These are phyloP conservation scores for Trichoderma atroviride DNA, from an alignment of 2,329 filamentous ascomycete genomes.

Conservation along the genomic window DNA sequence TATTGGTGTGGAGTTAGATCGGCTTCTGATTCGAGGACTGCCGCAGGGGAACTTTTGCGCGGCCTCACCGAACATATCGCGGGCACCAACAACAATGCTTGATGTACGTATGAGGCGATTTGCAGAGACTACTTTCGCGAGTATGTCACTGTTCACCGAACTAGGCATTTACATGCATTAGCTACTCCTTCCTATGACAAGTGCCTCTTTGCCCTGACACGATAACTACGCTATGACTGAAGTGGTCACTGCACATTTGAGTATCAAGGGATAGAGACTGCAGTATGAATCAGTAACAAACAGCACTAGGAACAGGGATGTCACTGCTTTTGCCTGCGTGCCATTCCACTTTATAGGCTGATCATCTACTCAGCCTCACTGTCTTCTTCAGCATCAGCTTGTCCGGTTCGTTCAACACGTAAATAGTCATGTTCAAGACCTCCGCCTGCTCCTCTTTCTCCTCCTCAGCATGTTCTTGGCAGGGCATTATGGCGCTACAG, in stretches of 20 bases:
- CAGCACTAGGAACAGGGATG: neutral
- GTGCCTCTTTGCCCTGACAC: neutral
- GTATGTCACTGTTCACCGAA: constrained; percentile 19
- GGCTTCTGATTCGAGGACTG: neutral
- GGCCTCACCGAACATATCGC: neutral
- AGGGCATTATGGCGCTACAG: neutral
- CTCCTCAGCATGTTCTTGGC: neutral
- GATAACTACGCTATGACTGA: neutral
- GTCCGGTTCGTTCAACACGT: neutral
- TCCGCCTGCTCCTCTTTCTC: neutral
- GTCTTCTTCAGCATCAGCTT: neutral
- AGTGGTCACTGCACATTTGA: neutral
- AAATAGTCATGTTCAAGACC: neutral
- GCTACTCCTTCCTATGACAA: neutral
- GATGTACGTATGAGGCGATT: neutral
- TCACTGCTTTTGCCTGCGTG: neutral
- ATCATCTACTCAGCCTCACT: neutral
- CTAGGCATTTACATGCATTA: neutral
- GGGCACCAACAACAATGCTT: neutral
- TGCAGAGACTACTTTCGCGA: neutral
- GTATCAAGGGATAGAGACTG: neutral
- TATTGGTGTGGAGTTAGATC: neutral
- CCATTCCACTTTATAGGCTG: neutral
- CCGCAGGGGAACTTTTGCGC: constrained; percentile 15
- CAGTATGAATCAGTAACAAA: neutral